Conservation (phyloP, 331 rosid species). For the Malus hybrid region DNA sequence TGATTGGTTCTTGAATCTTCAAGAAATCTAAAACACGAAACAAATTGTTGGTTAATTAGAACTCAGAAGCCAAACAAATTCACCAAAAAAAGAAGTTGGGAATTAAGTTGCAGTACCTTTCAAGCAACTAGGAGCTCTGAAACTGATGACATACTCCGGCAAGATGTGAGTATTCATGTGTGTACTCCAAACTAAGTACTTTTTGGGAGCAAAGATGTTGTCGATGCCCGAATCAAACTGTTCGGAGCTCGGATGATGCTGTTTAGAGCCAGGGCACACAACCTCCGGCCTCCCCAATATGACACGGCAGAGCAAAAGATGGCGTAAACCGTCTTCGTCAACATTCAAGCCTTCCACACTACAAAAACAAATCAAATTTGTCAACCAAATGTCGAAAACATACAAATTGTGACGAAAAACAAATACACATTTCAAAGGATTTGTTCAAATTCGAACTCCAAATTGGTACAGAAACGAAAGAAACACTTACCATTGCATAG, state of each 20-base stretch:
- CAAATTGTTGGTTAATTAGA: background rate
- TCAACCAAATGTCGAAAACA: background rate
- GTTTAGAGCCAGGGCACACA: constrained; percentile 47
- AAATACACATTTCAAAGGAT: background rate
- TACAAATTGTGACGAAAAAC: background rate
- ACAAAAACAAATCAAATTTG: background rate
- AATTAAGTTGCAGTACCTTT: constrained; percentile 24
- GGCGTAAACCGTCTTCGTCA: constrained; percentile 55
- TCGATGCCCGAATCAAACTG: constrained; percentile 78
- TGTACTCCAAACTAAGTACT: constrained; percentile 59
- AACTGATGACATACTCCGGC: constrained; percentile 67
- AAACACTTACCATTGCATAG: constrained; percentile 46
- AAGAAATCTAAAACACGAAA: constrained; percentile 27
- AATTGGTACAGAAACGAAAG: background rate
- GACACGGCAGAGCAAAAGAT: constrained; percentile 71
- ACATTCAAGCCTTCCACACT: constrained; percentile 40
- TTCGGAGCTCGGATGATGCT: constrained; percentile 47
- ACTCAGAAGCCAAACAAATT: background rate
- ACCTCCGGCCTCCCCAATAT: constrained; percentile 63
- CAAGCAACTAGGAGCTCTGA: constrained; percentile 37
- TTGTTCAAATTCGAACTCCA: background rate
- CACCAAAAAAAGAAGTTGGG: background rate
- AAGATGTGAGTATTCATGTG: constrained; percentile 71
- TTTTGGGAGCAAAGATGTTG: constrained; percentile 36
- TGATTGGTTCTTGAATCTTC: constrained; percentile 24